A percentile compares a stretch with the other conserved stretches of the same genome.
phyloP scores from a whole-genome alignment of 148 eudicot species.

The Cornus controversa region DNA sequence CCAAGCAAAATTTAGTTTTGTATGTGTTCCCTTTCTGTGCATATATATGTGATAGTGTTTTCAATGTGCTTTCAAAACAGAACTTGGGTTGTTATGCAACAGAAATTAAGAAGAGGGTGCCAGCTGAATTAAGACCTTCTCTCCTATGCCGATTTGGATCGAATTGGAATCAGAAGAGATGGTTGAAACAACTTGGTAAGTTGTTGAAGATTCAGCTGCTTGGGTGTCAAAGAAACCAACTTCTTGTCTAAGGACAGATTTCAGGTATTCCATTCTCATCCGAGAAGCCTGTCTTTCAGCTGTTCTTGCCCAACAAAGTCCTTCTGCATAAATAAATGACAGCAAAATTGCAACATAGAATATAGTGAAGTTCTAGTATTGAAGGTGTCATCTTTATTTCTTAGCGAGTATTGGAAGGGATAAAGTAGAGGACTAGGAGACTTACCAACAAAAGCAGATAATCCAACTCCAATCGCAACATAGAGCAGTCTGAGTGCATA shows the following conservation, averaged over 20 bases:
- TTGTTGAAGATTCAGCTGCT: conserved; percentile 45
- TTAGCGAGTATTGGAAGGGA: not conserved
- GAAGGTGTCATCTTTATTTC: not conserved
- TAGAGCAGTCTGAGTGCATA: conserved; percentile 42
- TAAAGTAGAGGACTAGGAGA: not conserved
- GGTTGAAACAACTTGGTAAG: conserved; percentile 51
- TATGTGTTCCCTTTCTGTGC: too few species aligned
- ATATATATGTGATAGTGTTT: too few species aligned
- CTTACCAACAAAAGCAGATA: conserved; percentile 53
- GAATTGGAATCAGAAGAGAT: conserved; percentile 49
- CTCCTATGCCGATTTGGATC: conserved; percentile 27
- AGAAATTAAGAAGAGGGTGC: too few species aligned
- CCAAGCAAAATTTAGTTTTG: not conserved
- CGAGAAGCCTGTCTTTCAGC: conserved; percentile 58
- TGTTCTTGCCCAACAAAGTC: conserved; percentile 61
- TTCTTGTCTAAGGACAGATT: conserved; percentile 58
- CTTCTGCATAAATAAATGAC: conserved; percentile 31
- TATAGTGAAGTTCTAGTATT: not conserved
- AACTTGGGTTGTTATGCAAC: too few species aligned
- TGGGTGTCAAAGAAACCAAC: conserved; percentile 56
- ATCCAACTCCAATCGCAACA: conserved; percentile 51
- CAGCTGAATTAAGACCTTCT: too few species aligned
- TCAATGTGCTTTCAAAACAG: too few species aligned
- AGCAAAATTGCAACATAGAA: not conserved
- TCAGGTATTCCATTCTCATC: conserved; percentile 52